Base-by-base conservation (phyloP, 108 stramenopile genomes). In the Skeletonema tropicum region DNA sequence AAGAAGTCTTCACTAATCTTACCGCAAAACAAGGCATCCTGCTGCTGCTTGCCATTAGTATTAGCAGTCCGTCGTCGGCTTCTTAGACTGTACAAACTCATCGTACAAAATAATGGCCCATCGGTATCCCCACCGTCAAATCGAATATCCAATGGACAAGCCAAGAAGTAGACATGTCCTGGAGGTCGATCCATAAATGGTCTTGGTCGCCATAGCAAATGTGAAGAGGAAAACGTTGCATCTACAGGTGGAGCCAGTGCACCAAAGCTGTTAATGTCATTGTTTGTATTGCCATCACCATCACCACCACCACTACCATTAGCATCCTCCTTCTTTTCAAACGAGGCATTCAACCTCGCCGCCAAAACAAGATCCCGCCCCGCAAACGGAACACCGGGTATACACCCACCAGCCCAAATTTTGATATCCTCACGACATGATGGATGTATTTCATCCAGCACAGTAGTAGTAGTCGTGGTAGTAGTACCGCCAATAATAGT, bases 1-100 rank as follows among this genome's bases (percentile, higher is more conserved):
- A 82, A 88, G 72, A 93, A 95, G 46, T 93, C 92, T 59, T 95
- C 92, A 58, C 87, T 92, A 33, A 89, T 74, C 66, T 95, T 95
- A 6, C 90, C 91, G 63, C 61, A 41, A 30, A 80, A n/a, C n/a
- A n/a, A 83, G 8, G 19, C 15, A 38, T 39, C 45, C 36, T 60
- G 29, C 41, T 70, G 0, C 25, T n/a, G n/a, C n/a, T n/a, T n/a
- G n/a, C 46, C 39, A 66, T 73, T 35, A 17, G 26, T n/a, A n/a
- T n/a, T n/a, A n/a, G n/a, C n/a, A n/a, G n/a, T n/a, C n/a, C n/a
- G n/a, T 7, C 64, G 48, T 49, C 39, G 32, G 19, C 66, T 60
- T 10, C 66, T 60, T 10, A 92, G 60, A 36, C 64, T 62, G 65
- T 95, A 95, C 21, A 93, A 69, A 29, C 90, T 64, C 68, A 95